Conservation (phyloP, 1,284 basidiomycete species). For the Sporisorium iseilematis-ciliati region DNA sequence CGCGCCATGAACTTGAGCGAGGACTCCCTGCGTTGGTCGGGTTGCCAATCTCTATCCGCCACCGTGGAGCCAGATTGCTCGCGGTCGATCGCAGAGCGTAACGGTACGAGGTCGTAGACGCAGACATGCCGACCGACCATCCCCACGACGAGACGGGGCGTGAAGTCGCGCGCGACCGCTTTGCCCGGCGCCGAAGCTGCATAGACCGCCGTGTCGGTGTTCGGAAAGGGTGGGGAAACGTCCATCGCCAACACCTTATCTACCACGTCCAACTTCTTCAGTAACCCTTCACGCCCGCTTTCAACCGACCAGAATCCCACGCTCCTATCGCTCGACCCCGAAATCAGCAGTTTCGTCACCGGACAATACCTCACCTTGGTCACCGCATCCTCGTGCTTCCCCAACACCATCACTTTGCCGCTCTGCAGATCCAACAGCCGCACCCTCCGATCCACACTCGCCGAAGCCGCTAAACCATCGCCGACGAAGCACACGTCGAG, state of each 20-base stretch:
- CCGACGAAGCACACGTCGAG: slow-evolving; percentile 66
- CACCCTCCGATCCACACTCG: slow-evolving; percentile 60
- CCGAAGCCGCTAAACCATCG: slow-evolving; percentile 57
- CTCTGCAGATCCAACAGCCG: slow-evolving; percentile 58
- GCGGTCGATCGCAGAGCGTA: slow-evolving; percentile 39
- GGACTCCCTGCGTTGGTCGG: slow-evolving; percentile 83
- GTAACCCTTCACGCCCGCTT: slow-evolving; percentile 1
- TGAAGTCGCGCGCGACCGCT: slow-evolving; percentile 20
- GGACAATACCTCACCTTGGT: slow-evolving; percentile 57
- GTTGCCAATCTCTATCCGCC: slow-evolving; percentile 40
- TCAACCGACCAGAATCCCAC: slow-evolving; percentile 58
- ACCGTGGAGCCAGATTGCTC: slow-evolving; percentile 25
- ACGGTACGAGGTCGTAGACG: slow-evolving; percentile 56
- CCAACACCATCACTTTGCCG: slow-evolving; percentile 56
- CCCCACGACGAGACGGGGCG: slow-evolving; percentile 58
- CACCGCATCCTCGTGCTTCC: slow-evolving; percentile 62
- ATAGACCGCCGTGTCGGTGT: neutral
- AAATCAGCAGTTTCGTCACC: slow-evolving; percentile 43
- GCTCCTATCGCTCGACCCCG: slow-evolving; percentile 53
- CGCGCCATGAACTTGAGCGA: slow-evolving; percentile 95
- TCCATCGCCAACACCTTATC: slow-evolving; percentile 67
- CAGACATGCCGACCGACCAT: slow-evolving; percentile 59
- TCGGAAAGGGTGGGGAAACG: slow-evolving; percentile 41
- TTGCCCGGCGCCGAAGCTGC: slow-evolving; percentile 12
- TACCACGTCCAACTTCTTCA: slow-evolving; percentile 50